Conservation (phyloP, 176 grass and related monocot species). For the Miscanthus lutarioriparius region DNA sequence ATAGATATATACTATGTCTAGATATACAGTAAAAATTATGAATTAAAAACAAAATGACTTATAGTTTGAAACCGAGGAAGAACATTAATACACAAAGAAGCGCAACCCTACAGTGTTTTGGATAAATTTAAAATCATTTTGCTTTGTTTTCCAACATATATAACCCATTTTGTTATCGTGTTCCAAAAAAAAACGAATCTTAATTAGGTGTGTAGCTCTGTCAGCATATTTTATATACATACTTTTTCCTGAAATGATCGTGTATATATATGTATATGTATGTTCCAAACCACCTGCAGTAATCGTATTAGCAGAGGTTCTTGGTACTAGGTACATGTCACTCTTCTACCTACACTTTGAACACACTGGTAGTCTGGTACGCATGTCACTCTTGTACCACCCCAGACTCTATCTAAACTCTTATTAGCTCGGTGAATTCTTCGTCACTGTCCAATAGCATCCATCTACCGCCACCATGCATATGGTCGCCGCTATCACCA, state of each 20-base stretch:
- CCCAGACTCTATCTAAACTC: background rate
- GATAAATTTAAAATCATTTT: background rate
- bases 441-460: background rate
- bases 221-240: too few species aligned
- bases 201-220: too few species aligned
- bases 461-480: background rate
- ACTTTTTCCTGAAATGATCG: too few species aligned
- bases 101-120: background rate
- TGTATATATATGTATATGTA: too few species aligned
- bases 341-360: constrained; percentile 31
- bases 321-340: constrained; percentile 38
- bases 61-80: too few species aligned
- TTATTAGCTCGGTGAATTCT: background rate
- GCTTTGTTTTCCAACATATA: too few species aligned
- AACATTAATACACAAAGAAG: too few species aligned
- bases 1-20: too few species aligned
- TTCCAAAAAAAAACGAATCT: too few species aligned
- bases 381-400: constrained; percentile 30
- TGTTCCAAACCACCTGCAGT: background rate
- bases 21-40: too few species aligned
- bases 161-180: background rate
- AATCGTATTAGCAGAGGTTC: background rate
- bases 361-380: background rate
- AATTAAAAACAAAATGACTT: too few species aligned
- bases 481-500: background rate